Percentiles rank a stretch among this genome's conserved stretches.
Conservation (phyloP, 352 stramenopile species). For the Phytopythium helicoides region DNA sequence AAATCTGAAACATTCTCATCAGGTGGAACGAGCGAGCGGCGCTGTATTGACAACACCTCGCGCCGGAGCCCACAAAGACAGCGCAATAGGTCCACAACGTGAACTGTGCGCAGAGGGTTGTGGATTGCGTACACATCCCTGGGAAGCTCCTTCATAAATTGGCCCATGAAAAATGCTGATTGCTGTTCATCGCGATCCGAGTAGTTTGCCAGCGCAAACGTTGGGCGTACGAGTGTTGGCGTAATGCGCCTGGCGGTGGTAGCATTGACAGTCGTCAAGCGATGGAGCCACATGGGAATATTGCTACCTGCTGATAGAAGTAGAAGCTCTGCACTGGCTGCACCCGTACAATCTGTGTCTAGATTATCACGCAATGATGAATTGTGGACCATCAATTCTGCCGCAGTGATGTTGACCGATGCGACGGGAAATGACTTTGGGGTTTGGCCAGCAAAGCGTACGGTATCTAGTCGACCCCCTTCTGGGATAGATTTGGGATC, state of each 20-base stretch:
- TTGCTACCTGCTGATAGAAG: slow-evolving; percentile 46
- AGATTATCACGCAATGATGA: not conserved
- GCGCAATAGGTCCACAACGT: slow-evolving; percentile 22
- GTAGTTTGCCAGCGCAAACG: slow-evolving; percentile 30
- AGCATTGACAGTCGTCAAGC: not conserved
- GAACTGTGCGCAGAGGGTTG: slow-evolving; percentile 27
- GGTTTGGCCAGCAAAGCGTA: not conserved
- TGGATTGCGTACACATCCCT: slow-evolving; percentile 42
- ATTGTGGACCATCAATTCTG: slow-evolving; percentile 7
- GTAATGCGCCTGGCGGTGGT: not conserved
- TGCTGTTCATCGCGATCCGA: slow-evolving; percentile 15
- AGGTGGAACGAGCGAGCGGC: not conserved
- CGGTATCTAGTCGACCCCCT: not conserved
- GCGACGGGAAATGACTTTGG: slow-evolving; percentile 15
- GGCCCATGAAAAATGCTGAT: slow-evolving; percentile 26
- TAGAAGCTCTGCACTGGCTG: slow-evolving; percentile 29
- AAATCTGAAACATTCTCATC: not conserved
- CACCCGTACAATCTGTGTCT: too few relatives aligned
- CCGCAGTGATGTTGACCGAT: slow-evolving; percentile 15
- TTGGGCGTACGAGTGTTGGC: slow-evolving; percentile 26
- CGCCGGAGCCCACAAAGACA: slow-evolving; percentile 28
- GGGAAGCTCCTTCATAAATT: slow-evolving; percentile 25
- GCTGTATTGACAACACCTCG: slow-evolving; percentile 26
- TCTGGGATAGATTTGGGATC: not conserved
- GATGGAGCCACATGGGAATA: slow-evolving; percentile 17